Conservation (phyloP, 2,329 filamentous ascomycete species). For the Hymenoscyphus infarciens region DNA sequence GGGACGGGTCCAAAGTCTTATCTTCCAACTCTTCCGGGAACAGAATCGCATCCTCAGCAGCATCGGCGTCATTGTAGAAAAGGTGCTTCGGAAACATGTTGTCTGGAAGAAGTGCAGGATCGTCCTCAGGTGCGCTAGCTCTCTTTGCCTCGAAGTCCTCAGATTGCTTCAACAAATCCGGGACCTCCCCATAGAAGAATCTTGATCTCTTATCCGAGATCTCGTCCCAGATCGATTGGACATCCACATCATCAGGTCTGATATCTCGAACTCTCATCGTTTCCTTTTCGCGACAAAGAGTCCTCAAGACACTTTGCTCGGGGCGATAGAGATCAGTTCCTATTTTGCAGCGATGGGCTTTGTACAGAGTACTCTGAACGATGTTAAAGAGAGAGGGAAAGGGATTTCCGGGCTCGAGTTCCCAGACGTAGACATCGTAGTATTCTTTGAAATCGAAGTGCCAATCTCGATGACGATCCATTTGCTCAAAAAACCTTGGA, state of each 20-base stretch:
- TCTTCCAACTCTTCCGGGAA: slow-evolving; percentile 37
- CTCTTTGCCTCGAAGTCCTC: neutral
- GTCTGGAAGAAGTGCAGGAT: neutral
- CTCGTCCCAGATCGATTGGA: slow-evolving; percentile 36
- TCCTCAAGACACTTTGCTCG: slow-evolving; percentile 37
- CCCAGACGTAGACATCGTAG: slow-evolving; percentile 43
- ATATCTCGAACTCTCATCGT: slow-evolving; percentile 38
- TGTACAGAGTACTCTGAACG: slow-evolving; percentile 37
- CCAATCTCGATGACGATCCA: slow-evolving; percentile 38
- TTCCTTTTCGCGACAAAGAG: slow-evolving; percentile 36
- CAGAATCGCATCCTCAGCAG: slow-evolving; percentile 40
- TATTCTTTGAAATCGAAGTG: slow-evolving; percentile 42
- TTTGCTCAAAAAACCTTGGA: slow-evolving; percentile 39
- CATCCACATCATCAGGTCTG: slow-evolving; percentile 35
- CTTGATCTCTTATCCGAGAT: slow-evolving; percentile 23
- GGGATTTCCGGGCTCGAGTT: slow-evolving; percentile 35
- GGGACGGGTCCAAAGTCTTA: neutral
- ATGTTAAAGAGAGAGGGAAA: slow-evolving; percentile 34
- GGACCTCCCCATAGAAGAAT: slow-evolving; percentile 12
- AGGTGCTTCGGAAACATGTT: slow-evolving; percentile 26
- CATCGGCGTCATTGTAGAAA: slow-evolving; percentile 41
- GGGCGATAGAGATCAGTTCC: slow-evolving; percentile 35
- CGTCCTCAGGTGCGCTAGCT: neutral
- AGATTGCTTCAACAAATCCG: neutral
- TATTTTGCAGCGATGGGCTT: slow-evolving; percentile 36